Base-by-base conservation (phyloP, 2,329 filamentous ascomycete species). In the Ceratocystis variospora region DNA sequence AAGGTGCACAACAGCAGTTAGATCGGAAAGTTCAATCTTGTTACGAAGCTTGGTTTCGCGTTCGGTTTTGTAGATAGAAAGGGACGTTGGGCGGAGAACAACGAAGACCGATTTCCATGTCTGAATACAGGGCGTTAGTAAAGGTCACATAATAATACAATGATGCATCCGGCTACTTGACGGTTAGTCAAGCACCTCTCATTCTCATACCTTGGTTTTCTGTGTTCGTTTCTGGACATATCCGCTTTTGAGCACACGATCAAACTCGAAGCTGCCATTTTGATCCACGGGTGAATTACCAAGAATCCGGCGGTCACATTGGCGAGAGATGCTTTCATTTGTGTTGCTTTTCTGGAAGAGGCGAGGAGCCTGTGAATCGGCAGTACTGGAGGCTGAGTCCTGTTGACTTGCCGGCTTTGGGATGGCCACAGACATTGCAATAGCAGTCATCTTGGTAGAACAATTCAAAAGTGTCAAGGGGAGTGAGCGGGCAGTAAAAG, bases 181-280 rank as follows among this genome's bases (percentile, higher is more conserved):
- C 37, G 61, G 8, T 45, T n/a, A 61, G n/a, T 31, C 15, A 12
- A 55, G 33, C 45, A 41, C 31, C 46, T 25, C 5, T 69, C 74
- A 66, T 76, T 25, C 5, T 69, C 74, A 66, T 76, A 91, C 90
- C 86, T 95, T 96, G 68, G 93, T 97, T 79, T 93, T 96, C 72
- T 92, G 88, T 19, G 91, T 95, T 71, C 93, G 85, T 77, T 96
- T 96, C 73, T 88, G 83, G 48, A 96, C 86, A 70, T 87, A 88
- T 68, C 93, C 92, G 67, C 87, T 86, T 78, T 96, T 97, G 75
- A 97, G 83, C 66, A 97, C 89, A 63, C 91, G 87, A 75, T 99
- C 94, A 73, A 95, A 96, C 73, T 94, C 92, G 75, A 96, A 99
- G 75, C 90, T 94, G 69, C 94, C 94, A 75, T 96, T 92, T 75